Evolutionary conservation across 345 rosid genomes (phyloP).

Genomic region (Eucalyptus polybractea): DNA sequence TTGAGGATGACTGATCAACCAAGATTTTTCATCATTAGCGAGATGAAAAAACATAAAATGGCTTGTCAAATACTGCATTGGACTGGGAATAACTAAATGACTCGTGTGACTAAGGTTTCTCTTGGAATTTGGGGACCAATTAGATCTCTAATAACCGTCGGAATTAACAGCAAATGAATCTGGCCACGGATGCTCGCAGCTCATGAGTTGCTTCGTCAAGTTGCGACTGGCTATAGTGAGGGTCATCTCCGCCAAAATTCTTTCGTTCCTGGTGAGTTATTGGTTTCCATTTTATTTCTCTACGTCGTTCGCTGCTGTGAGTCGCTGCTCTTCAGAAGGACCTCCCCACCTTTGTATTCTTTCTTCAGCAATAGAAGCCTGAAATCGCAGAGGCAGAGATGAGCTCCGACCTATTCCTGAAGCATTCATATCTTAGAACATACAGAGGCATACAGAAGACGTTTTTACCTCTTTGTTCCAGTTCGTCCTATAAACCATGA

Average conservation of each 20-base stretch:
- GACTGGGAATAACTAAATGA: background rate
- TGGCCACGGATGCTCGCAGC: background rate
- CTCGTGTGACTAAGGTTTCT: background rate
- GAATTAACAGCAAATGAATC: background rate
- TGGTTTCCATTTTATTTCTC: background rate
- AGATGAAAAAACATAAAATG: background rate
- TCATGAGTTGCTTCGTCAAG: background rate
- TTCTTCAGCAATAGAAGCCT: constrained; percentile 62
- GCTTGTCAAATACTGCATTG: background rate
- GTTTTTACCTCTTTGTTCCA: constrained; percentile 51
- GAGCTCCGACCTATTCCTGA: background rate
- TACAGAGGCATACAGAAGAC: background rate
- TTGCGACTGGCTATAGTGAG: background rate
- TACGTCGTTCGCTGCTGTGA: background rate
- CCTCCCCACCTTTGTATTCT: constrained; percentile 64
- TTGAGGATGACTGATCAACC: background rate
- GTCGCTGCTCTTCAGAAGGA: background rate
- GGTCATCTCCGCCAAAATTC: background rate
- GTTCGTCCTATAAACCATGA: constrained; percentile 52
- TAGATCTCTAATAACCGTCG: background rate
- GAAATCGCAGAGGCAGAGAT: background rate
- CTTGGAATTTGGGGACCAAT: background rate
- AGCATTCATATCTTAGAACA: background rate
- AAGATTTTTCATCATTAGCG: background rate
- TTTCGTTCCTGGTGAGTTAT: background rate